These are phyloP conservation scores for Alnus glutinosa DNA, from an alignment of 306 rosid genomes.

Conservation along the genomic window DNA sequence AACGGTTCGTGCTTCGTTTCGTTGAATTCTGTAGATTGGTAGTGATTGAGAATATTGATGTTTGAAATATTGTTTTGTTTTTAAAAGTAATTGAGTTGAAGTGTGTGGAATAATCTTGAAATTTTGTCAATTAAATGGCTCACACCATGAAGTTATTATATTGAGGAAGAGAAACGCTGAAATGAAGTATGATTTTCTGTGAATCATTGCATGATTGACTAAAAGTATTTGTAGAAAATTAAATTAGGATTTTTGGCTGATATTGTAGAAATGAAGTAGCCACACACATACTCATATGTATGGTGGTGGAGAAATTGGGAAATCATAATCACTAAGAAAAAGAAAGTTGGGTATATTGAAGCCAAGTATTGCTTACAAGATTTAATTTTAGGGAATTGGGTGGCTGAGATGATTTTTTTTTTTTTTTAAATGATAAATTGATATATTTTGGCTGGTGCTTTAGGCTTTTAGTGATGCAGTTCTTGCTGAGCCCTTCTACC, in stretches of 20 bases:
- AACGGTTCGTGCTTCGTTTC: slow-evolving; percentile 38
- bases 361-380: neutral
- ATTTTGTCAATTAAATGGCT: neutral
- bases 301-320: neutral
- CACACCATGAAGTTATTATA: neutral
- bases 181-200: neutral
- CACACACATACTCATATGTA: neutral
- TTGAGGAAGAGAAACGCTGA: neutral
- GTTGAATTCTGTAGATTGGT: neutral
- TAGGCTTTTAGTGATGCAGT: neutral
- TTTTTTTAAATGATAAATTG: neutral
- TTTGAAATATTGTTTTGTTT: neutral
- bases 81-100: neutral
- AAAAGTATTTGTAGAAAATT: neutral
- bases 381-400: neutral
- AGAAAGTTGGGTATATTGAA: too few species aligned
- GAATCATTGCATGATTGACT: neutral
- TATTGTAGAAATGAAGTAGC: slow-evolving; percentile 1
- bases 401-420: neutral
- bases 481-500: neutral
- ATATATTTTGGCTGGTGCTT: neutral
- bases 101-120: neutral
- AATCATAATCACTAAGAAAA: neutral
- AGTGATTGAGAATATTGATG: neutral
- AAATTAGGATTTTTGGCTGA: neutral